Percentiles rank a stretch among this genome's conserved stretches.
Evolutionary conservation across 192 early-diverging fungal species (phyloP).

Genomic region (Chytriomyces hyalinus): DNA sequence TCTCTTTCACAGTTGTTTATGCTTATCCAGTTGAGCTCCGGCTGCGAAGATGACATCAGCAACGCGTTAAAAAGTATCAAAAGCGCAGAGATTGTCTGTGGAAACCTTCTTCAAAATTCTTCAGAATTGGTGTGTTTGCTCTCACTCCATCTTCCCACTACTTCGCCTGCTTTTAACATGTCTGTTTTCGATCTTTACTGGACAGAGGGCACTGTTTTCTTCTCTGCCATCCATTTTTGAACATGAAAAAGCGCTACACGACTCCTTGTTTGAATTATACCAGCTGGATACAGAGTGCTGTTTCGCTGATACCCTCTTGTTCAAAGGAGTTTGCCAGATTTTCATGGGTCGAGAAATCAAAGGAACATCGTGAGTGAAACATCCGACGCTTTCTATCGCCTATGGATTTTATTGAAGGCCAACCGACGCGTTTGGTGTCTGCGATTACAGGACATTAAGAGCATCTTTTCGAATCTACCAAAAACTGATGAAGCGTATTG

Average conservation of each 20-base stretch:
- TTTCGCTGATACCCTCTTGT: slow-evolving; percentile 20
- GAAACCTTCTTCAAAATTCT: not conserved
- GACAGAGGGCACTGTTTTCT: not conserved
- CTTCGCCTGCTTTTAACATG: too few species aligned
- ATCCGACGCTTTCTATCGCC: not conserved
- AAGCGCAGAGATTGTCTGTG: not conserved
- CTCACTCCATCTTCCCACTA: not conserved
- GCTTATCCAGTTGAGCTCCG: slow-evolving; percentile 7
- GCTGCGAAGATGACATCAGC: slow-evolving; percentile 1
- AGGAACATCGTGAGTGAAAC: slow-evolving; percentile 22
- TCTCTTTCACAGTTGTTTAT: not conserved
- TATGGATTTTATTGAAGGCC: not conserved
- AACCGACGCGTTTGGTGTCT: not conserved
- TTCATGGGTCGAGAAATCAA: slow-evolving; percentile 33
- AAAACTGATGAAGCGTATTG: slow-evolving; percentile 4
- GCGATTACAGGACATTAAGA: slow-evolving; percentile 17
- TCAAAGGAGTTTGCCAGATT: slow-evolving; percentile 30
- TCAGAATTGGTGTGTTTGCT: not conserved
- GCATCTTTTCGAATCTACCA: slow-evolving; percentile 15
- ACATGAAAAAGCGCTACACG: not conserved
- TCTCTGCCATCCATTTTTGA: not conserved
- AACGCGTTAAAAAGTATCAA: slow-evolving; percentile 9
- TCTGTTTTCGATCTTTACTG: not conserved
- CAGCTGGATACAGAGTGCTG: slow-evolving; percentile 26
- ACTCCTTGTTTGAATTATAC: slow-evolving; percentile 4